Conservation (phyloP, 805 yeast genomes). For the Dipodascus albidus region DNA sequence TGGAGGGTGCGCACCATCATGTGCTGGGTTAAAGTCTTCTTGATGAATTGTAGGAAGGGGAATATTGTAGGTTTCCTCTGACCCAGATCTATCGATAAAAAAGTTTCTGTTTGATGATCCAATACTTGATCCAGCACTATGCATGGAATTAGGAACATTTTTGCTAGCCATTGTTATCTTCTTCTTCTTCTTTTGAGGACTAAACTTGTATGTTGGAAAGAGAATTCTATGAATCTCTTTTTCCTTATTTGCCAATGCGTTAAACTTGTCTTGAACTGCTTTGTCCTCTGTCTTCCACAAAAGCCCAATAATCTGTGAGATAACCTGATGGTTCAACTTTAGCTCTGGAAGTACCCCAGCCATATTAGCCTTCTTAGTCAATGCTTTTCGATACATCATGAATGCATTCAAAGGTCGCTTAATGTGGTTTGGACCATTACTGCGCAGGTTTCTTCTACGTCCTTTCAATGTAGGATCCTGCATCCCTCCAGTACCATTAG, state of each 20-base stretch:
- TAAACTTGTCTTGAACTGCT: slow-evolving; percentile 28
- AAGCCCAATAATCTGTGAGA: slow-evolving; percentile 33
- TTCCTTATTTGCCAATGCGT: slow-evolving; percentile 29
- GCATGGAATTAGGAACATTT: not conserved
- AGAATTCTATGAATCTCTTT: slow-evolving; percentile 31
- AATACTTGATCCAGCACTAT: not conserved
- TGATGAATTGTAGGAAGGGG: not conserved
- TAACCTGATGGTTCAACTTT: slow-evolving; percentile 31
- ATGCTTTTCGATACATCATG: slow-evolving; percentile 35
- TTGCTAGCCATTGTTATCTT: not conserved
- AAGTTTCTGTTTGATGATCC: not conserved
- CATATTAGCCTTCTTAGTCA: slow-evolving; percentile 30
- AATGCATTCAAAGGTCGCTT: slow-evolving; percentile 38
- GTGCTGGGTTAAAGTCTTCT: not conserved
- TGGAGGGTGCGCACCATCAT: not conserved
- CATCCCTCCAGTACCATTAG: not conserved
- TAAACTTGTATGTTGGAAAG: slow-evolving; percentile 34
- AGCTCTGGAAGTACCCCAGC: slow-evolving; percentile 19
- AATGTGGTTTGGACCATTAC: slow-evolving; percentile 18
- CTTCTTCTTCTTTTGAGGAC: slow-evolving; percentile 28
- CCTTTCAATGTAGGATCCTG: not conserved
- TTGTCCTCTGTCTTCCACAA: slow-evolving; percentile 35
- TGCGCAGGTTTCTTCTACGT: not conserved
- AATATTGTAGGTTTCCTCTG: not conserved
- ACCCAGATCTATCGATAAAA: not conserved